Percentiles rank a stretch among this genome's conserved stretches.
Evolutionary conservation across 2,329 filamentous ascomycete genomes (phyloP).

Genomic region (Fusarium torreyae): DNA sequence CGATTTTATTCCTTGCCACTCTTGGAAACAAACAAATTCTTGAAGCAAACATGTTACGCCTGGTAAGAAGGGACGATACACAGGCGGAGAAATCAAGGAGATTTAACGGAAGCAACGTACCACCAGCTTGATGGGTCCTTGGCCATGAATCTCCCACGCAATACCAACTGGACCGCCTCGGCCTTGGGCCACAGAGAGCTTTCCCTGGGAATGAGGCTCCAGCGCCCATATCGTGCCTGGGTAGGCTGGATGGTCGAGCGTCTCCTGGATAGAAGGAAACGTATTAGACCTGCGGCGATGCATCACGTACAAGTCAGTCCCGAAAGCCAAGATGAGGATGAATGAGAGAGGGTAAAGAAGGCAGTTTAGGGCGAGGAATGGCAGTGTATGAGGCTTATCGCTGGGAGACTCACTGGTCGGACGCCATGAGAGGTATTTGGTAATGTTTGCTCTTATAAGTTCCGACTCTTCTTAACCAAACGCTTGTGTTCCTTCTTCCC

Average conservation of each 20-base stretch:
- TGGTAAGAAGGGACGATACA: slow-evolving; percentile 5
- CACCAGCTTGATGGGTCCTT: slow-evolving; percentile 78
- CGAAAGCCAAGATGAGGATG: neutral
- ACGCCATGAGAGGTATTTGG: slow-evolving; percentile 28
- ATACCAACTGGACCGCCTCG: slow-evolving; percentile 84
- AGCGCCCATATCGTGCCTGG: slow-evolving; percentile 78
- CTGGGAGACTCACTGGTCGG: slow-evolving; percentile 27
- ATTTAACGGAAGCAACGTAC: slow-evolving; percentile 65
- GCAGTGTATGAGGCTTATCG: slow-evolving; percentile 3
- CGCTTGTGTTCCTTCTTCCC: slow-evolving; percentile 20
- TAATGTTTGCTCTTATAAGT: slow-evolving; percentile 33
- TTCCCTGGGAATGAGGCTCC: slow-evolving; percentile 74
- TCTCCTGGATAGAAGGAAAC: slow-evolving; percentile 68
- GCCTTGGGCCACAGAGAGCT: slow-evolving; percentile 74
- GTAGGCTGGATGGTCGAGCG: slow-evolving; percentile 76
- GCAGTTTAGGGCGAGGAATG: neutral
- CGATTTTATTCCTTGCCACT: too few relatives aligned
- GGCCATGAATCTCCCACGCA: slow-evolving; percentile 84
- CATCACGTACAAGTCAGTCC: slow-evolving; percentile 27
- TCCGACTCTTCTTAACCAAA: slow-evolving; percentile 17
- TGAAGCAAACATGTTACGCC: slow-evolving; percentile 1
- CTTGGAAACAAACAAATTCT: neutral
- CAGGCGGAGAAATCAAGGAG: slow-evolving; percentile 22
- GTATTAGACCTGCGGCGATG: slow-evolving; percentile 21
- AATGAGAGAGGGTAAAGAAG: neutral